These are phyloP conservation scores for Pilaira anomala DNA, from an alignment of 192 early-diverging fungal species.

Conservation along the genomic window DNA sequence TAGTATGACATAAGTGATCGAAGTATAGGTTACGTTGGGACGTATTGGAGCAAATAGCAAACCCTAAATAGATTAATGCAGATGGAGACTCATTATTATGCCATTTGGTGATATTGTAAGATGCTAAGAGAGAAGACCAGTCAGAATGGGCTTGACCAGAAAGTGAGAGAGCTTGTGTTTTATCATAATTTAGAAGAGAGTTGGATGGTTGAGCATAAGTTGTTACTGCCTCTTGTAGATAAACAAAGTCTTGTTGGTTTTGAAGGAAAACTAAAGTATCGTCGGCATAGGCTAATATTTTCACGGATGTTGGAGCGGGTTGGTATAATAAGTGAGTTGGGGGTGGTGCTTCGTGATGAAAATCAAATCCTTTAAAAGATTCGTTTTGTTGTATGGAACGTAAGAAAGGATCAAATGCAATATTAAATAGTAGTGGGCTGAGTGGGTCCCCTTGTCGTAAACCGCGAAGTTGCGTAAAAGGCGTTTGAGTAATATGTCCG, in stretches of 20 bases:
- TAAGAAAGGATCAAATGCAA: conserved; percentile 26
- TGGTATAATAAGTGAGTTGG: neutral
- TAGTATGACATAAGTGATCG: neutral
- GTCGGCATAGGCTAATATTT: conserved; percentile 22
- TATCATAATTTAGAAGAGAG: conserved; percentile 25
- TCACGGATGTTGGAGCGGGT: neutral
- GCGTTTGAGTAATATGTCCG: neutral
- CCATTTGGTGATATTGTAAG: neutral
- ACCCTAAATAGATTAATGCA: conserved; percentile 1
- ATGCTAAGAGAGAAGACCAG: neutral
- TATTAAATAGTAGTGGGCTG: conserved; percentile 23
- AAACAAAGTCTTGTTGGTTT: neutral
- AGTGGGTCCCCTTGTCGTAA: conserved; percentile 40
- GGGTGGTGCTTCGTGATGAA: neutral
- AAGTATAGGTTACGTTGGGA: neutral
- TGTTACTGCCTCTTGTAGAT: neutral
- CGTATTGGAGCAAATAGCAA: neutral
- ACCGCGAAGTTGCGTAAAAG: conserved; percentile 21
- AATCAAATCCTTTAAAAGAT: neutral
- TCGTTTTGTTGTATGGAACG: neutral
- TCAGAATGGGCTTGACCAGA: neutral
- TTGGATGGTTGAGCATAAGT: conserved; percentile 18
- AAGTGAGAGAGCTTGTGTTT: conserved; percentile 25
- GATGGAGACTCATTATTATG: neutral
- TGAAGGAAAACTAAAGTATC: conserved; percentile 16